Evolutionary conservation across 495 filamentous ascomycete species (phyloP).

Genomic region (Pseudevernia furfuracea): DNA sequence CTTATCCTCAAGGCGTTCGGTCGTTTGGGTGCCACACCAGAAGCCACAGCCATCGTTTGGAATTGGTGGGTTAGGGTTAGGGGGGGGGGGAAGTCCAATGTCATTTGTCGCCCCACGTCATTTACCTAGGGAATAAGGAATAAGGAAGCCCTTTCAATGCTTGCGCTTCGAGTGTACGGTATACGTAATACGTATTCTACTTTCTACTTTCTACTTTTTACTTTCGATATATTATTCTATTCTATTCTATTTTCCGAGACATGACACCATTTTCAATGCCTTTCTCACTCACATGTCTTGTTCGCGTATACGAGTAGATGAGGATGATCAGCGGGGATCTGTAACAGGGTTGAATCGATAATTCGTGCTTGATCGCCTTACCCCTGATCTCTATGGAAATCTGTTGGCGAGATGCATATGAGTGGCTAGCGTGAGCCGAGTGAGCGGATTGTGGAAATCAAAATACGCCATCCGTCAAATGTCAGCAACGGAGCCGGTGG

Average conservation of each 20-base stretch:
- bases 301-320: background rate
- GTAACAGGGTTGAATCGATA: background rate
- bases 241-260: background rate
- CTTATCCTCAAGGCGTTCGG: background rate
- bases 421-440: slow-evolving; percentile 5
- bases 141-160: too few relatives aligned
- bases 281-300: background rate
- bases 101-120: too few relatives aligned
- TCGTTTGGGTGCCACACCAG: too few relatives aligned
- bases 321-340: background rate
- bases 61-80: too few relatives aligned
- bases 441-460: background rate
- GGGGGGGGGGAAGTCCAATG: too few relatives aligned
- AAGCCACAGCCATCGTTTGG: background rate
- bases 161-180: too few relatives aligned
- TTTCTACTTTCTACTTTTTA: too few relatives aligned
- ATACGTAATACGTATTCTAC: too few relatives aligned
- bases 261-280: background rate
- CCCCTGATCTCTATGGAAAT: background rate
- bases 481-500: slow-evolving; percentile 4
- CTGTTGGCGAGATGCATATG: slow-evolving; percentile 1
- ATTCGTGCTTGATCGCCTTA: slow-evolving; percentile 2
- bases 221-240: too few relatives aligned
- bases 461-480: background rate
- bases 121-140: too few relatives aligned